phyloP scores from a whole-genome alignment of 2,329 filamentous ascomycete species.

The Colletotrichum tropicicola region DNA sequence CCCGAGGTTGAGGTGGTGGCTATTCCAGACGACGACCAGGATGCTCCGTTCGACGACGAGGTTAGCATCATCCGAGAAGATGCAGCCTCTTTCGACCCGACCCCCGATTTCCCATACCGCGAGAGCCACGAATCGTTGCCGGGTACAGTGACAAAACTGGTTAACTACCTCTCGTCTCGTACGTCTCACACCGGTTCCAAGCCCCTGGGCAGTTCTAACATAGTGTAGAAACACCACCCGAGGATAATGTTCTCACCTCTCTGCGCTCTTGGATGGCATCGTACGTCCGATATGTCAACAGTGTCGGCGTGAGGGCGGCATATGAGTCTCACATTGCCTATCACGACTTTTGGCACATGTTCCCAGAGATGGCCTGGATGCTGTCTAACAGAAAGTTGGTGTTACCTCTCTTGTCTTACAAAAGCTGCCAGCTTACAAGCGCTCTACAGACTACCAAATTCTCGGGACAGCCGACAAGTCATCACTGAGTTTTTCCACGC shows the following conservation, averaged over 20 bases:
- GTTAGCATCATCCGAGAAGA: constrained; percentile 28
- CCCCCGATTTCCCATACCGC: constrained; percentile 56
- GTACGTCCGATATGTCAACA: constrained; percentile 53
- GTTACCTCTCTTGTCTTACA: background rate
- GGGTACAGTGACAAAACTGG: constrained; percentile 45
- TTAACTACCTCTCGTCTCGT: constrained; percentile 46
- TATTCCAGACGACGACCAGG: constrained; percentile 45
- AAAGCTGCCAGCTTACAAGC: background rate
- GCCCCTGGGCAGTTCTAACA: constrained; percentile 34
- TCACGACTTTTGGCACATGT: constrained; percentile 58
- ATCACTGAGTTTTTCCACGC: constrained; percentile 48
- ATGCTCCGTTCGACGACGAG: constrained; percentile 39
- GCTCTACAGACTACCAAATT: background rate
- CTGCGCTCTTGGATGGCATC: constrained; percentile 60
- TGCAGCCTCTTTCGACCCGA: constrained; percentile 48
- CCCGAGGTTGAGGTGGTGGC: constrained; percentile 55
- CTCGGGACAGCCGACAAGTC: constrained; percentile 32
- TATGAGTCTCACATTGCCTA: constrained; percentile 55
- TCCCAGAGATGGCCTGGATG: constrained; percentile 60
- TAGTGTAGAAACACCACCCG: constrained; percentile 48
- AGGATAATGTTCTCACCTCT: constrained; percentile 52
- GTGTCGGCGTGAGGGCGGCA: constrained; percentile 43
- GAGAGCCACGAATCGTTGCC: constrained; percentile 40
- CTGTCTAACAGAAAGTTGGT: constrained; percentile 37
- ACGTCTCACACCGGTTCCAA: constrained; percentile 15